Conservation (phyloP, 495 filamentous ascomycete species). For the Bathelium albidoporum region DNA sequence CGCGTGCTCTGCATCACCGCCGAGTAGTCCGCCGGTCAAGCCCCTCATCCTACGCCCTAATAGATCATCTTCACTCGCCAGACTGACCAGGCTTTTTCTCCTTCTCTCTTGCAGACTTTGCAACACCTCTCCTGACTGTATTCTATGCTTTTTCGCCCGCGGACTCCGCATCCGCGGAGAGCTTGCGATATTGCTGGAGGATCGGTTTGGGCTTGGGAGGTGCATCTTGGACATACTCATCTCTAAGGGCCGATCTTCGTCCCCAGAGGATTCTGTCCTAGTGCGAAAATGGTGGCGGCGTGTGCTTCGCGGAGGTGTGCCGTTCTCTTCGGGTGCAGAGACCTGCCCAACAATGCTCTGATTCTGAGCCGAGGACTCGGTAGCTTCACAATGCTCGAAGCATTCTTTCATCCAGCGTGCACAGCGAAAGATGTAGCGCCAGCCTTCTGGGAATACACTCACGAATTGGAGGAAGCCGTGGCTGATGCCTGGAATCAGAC, state of each 20-base stretch:
- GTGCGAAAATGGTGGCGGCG: slow-evolving; percentile 31
- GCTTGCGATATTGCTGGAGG: slow-evolving; percentile 9
- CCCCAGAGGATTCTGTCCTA: slow-evolving; percentile 56
- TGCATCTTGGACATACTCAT: slow-evolving; percentile 47
- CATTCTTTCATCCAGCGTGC: slow-evolving; percentile 67
- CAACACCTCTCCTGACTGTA: slow-evolving; percentile 28
- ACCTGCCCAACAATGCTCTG: neutral
- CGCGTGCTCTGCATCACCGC: slow-evolving; percentile 21
- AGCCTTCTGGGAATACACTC: slow-evolving; percentile 71
- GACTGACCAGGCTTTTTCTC: slow-evolving; percentile 54
- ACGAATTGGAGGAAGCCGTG: slow-evolving; percentile 94
- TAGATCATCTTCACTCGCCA: slow-evolving; percentile 77
- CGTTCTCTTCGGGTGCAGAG: slow-evolving; percentile 4
- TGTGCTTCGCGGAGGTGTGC: slow-evolving; percentile 6
- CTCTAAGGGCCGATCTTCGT: slow-evolving; percentile 71
- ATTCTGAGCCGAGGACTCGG: neutral
- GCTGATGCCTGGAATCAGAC: slow-evolving; percentile 72
- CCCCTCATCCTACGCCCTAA: slow-evolving; percentile 78
- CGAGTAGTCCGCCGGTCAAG: slow-evolving; percentile 68
- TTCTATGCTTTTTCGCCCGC: slow-evolving; percentile 14
- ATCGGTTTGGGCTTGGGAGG: neutral
- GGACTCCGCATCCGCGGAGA: slow-evolving; percentile 24
- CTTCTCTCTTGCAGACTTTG: slow-evolving; percentile 25
- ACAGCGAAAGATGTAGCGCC: slow-evolving; percentile 66
- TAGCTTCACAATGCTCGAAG: slow-evolving; percentile 36